Evolutionary conservation across 345 rosid genomes (phyloP).

Genomic region (thale cress (Arabidopsis thaliana)): TAIR10.1 NC_003076.8:5323501-5324000

Average conservation of each 20-base stretch:
- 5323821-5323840: slow-evolving; percentile 65
- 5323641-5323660: slow-evolving; percentile 59
- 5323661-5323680: slow-evolving; percentile 49
- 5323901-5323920: neutral
- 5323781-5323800: slow-evolving; percentile 71
- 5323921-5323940: slow-evolving; percentile 16
- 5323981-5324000: slow-evolving; percentile 73
- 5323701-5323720: slow-evolving; percentile 43
- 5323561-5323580: slow-evolving; percentile 88
- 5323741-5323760: slow-evolving; percentile 59
- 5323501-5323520: slow-evolving; percentile 75
- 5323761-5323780: slow-evolving; percentile 54
- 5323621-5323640: slow-evolving; percentile 41
- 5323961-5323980: slow-evolving; percentile 73
- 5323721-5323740: slow-evolving; percentile 46
- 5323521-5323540: slow-evolving; percentile 61
- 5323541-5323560: slow-evolving; percentile 59
- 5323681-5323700: slow-evolving; percentile 73
- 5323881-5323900: slow-evolving; percentile 60
- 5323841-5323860: slow-evolving; percentile 64
- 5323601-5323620: slow-evolving; percentile 51
- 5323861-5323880: slow-evolving; percentile 76
- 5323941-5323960: neutral
- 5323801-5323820: slow-evolving; percentile 66
- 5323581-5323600: slow-evolving; percentile 65